Evolutionary conservation across 805 yeast genomes (phyloP), one percentile per base, ranked within the genome.

Genomic region (Schwanniomyces polymorphus): DNA sequence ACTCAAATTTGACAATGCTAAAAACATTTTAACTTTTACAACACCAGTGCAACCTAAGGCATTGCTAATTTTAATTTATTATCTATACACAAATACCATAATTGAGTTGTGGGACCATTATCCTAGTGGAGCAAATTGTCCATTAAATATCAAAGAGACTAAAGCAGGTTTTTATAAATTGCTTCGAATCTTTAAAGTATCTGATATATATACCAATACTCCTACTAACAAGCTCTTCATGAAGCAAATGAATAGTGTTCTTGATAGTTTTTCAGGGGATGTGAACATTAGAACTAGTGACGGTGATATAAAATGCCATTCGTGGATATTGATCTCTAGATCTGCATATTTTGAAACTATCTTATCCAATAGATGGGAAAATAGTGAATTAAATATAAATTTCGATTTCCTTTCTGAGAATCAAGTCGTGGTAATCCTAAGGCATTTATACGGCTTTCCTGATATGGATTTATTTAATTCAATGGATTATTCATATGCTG

Each of bases 281-380:
- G 74, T 80, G 2, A 54, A 55, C 0, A 63, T 88, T 2, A 53
- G 53, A 5, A 60, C 85, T n/a, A 51, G 64, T 1, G 84, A 81
- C 53, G 82, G 80, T 0, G 68, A 63, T n/a, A 28, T 76, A 0
- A 46, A 49, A 4, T 76, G 80, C 6, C 81, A 82, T 56, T 75
- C 84, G 2, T 68, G 72, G 9, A 64, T 89, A 4, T 57, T 91
- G n/a, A 58, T 67, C 4, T 62, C 78, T 0, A 66, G 95, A 48
- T 79, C 84, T 41, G 82, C 80, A 0, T 87, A 75, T 57, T 88
- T 91, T 60, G 84, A 80, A 46, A 74, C 84, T 0, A 52, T 81
- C 2, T 71, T 86, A 29, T 76, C 85, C 0, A 58, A 64, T 0
- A 59, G 81, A 41, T 88, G 94, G 95, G 59, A 53, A 8, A 45